Evolutionary conservation across 805 yeast species (phyloP), one percentile per base, ranked within the genome.

Genomic region (Metahyphopichia silvanorum): DNA sequence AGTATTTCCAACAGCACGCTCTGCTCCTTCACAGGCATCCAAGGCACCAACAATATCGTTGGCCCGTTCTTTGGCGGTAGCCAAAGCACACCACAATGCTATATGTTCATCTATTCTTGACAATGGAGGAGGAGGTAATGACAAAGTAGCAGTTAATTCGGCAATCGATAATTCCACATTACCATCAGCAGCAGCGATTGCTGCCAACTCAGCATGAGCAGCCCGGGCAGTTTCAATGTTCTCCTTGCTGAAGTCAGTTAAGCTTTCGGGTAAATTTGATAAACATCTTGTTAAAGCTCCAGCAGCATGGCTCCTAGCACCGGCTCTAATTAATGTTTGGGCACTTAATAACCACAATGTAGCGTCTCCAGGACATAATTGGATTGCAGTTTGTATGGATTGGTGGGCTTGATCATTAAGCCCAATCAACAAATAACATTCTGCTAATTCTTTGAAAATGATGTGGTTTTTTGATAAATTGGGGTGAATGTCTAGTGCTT

Each of bases 161-260:
- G 62, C 51, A 7, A 69, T 63, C n/a, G 77, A 72, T 29, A 57
- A 44, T 34, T 74, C 77, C 23, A 68, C 57, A 43, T 76, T 68
- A 12, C 72, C 72, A 17, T 75, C 74, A 6, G 69, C 62, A 1
- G 73, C 67, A 2, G 76, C 74, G n/a, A 77, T 57, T 4, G 73
- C 71, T 0, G 80, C 82, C 29, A 78, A 54, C 43, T 76, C 79
- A 4, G 75, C 68, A 53, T 76, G 81, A 3, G 73, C 70, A 11
- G 69, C 60, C 33, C 79, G 58, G 0, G 76, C 71, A 2, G 72
- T 60, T 33, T 71, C 72, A n/a, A 71, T 49, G 28, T 69, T 74
- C 4, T 50, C 48, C 2, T 46, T 25, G 5, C 53, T 36, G 31
- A 61, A 46, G 27, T 57, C 48, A 29, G 40, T 46, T 6, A 61